Evolutionary conservation across 176 grass and related monocot species (phyloP), one percentile per base, ranked within the genome.

Genomic region (Triticum monococcum): DNA sequence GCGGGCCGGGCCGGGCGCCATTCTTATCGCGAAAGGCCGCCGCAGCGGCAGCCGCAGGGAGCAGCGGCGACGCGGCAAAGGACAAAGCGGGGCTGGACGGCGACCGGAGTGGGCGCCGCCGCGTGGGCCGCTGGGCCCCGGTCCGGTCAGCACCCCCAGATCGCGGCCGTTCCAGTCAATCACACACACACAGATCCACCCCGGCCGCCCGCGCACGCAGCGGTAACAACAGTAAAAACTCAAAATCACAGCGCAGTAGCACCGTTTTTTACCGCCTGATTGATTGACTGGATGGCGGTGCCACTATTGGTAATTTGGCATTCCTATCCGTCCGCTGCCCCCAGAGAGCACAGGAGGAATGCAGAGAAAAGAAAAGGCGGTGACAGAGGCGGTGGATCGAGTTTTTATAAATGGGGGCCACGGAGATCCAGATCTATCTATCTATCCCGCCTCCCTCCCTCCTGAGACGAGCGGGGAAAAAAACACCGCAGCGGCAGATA

Each of bases 361-460:
- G 54, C 54, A 22, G 60, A 36, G 11, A 12, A 12, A 13, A 10
- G 38, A 5, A 33, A n/a, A 13, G 10, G 26, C 26, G 35, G 81
- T 52, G 35, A 62, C 57, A 79, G 3, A 43, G 35, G 64, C 31
- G 40, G 36, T 79, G 75, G 66, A 72, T 89, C 20, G 78, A 62
- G 78, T 81, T 75, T 75, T 54, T 40, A 60, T 59, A 79, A 82
- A 50, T 66, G 72, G 84, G 79, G 79, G 12, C 84, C 84, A 87
- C 67, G 67, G 80, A 74, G 89, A 90, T 87, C 80, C 16, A 90
- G 89, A 90, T 90, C 85, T 84, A 90, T 90, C 85, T 84, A 90
- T 90, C 85, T 84, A 87, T 87, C 75, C 18, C 52, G 52, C 52
- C 52, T 50, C 50, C 46, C 64, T 32, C 9, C 9, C 66, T 16